Conservation (phyloP, 371 early-diverging fungal genomes). For the Basidiobolus heterosporus region DNA sequence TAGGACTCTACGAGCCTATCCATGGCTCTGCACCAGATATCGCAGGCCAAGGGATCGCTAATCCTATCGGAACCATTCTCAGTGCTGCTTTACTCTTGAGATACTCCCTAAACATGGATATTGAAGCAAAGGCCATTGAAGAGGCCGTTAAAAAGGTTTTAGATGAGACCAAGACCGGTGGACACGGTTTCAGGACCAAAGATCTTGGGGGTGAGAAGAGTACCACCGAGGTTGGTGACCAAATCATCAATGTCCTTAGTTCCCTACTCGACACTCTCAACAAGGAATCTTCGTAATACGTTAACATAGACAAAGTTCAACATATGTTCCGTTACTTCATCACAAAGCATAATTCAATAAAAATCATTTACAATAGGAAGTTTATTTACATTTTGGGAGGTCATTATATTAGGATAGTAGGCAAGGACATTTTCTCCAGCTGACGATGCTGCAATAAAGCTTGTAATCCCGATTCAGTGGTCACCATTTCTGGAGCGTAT, state of each 20-base stretch:
- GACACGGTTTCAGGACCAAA: constrained; percentile 61
- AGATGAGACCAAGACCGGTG: constrained; percentile 50
- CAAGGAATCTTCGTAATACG: constrained; percentile 1
- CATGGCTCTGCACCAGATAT: constrained; percentile 97
- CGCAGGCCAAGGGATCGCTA: constrained; percentile 87
- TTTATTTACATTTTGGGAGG: too few species aligned
- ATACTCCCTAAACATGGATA: constrained; percentile 76
- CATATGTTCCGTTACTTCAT: too few species aligned
- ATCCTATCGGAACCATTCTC: constrained; percentile 93
- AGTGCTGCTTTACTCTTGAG: constrained; percentile 84
- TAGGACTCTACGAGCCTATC: constrained; percentile 92
- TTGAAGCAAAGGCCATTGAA: constrained; percentile 79
- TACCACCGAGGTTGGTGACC: constrained; percentile 77
- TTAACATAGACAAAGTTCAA: too few species aligned
- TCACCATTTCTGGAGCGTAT: too few species aligned
- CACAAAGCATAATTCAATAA: too few species aligned
- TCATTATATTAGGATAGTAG: too few species aligned
- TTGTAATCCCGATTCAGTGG: too few species aligned
- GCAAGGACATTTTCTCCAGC: too few species aligned
- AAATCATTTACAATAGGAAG: too few species aligned
- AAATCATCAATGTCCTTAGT: constrained; percentile 58
- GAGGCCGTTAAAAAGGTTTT: constrained; percentile 81
- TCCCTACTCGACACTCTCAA: constrained; percentile 17
- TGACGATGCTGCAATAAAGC: too few species aligned
- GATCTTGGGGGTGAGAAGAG: constrained; percentile 75